Evolutionary conservation across 805 yeast genomes (phyloP), one percentile per base, ranked within the genome.

Genomic region (Priceomyces medius): DNA sequence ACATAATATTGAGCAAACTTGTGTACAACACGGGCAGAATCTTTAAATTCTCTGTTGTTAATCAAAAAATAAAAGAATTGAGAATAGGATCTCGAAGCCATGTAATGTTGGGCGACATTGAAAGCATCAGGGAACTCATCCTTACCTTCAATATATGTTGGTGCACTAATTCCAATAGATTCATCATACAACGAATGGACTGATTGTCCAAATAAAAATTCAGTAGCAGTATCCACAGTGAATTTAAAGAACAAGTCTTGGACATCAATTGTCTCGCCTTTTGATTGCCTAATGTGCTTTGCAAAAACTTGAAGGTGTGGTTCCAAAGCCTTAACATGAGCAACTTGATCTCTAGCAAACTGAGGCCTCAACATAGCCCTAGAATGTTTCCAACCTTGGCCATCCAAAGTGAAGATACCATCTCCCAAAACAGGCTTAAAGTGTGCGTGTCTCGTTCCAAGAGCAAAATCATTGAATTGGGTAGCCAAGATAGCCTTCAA

Each of bases 171-270:
- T 4, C 59, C 63, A 27, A 61, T 55, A 4, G 53, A 44, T 19
- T 27, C 50, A 32, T 59, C 64, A 31, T 46, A 43, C 21, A 65
- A 55, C 7, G 61, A 46, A 20, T 48, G 55, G 20, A 60, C 62
- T 19, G 64, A 51, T 43, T 64, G 65, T 13, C 73, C 74, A 49
- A 68, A 66, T 39, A 68, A 55, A 47, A 68, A 66, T 44, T 67
- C 73, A 5, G 70, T 54, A 4, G 73, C 60, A 19, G 72, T 58
- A 48, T 68, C 74, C 38, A 68, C 59, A 8, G 73, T 66, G 21
- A 67, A 58, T 32, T 52, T 55, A 45, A 58, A 61, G 41, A 64
- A 60, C 36, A 63, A 58, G 24, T 64, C 66, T 38, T 65, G 71
- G 28, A 64, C 45, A 44, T 65, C 63, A 40, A 65, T 51, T 10